phyloP scores from a whole-genome alignment of 805 yeast species.

The Grigorovia jiainica region DNA sequence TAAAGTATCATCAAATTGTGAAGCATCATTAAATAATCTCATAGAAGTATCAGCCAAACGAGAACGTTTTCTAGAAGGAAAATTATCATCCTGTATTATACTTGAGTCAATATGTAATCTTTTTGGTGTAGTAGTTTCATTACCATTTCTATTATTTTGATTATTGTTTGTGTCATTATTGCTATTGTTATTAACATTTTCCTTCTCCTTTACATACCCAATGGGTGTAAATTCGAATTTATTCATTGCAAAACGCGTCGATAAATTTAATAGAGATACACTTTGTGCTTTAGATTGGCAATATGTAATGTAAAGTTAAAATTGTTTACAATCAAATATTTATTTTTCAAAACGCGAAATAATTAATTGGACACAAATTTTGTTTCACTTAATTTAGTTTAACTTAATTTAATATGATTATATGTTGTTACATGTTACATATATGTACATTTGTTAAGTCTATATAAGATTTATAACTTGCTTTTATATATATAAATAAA shows the following conservation, averaged over 20 bases:
- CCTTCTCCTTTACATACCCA: slow-evolving; percentile 25
- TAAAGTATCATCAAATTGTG: slow-evolving; percentile 26
- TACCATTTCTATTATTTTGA: not conserved
- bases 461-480: no score
- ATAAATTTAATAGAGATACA: no score
- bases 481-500: no score
- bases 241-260: slow-evolving; percentile 12
- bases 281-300: no score
- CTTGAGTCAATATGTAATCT: not conserved
- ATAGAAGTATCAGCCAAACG: slow-evolving; percentile 11
- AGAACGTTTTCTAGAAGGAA: slow-evolving; percentile 13
- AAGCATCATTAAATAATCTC: slow-evolving; percentile 22
- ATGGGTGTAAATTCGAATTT: slow-evolving; percentile 36
- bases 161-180: slow-evolving; percentile 3
- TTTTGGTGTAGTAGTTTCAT: slow-evolving; percentile 1
- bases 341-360: not conserved
- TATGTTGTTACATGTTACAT: no score
- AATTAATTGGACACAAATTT: not conserved
- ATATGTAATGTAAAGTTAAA: no score
- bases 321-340: slow-evolving; percentile 1
- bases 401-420: no score
- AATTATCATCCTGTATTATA: not conserved
- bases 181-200: not conserved
- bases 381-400: no score
- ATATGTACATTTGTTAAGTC: no score